Base-by-base conservation (phyloP, 441 rosid genomes). In the Kokia cookei region DNA sequence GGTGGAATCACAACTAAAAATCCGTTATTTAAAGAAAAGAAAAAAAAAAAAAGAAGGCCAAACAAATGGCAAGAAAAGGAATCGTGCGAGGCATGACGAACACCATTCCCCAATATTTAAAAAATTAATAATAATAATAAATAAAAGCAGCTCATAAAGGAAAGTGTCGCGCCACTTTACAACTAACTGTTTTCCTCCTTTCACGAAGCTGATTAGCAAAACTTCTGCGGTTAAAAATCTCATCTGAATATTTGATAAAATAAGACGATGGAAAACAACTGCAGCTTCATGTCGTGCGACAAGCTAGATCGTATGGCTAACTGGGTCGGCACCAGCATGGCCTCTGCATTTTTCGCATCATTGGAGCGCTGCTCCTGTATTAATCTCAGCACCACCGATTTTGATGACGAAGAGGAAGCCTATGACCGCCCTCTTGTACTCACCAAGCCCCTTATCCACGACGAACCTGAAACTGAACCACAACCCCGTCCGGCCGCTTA, bases 301-400 rank as follows among this genome's bases (percentile, higher is more conserved):
- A 93, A 89, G 83, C 78, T 93, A 17, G 97, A 93, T 85, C 86
- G 92, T 59, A 83, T 88, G 58, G 98, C 97, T 69, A 85, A 50
- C 75, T 93, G 98, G 98, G 90, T 92, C 19, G 91, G 97, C 70
- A 74, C 85, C 73, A 92, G 82, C 88, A 86, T 92, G 0, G 96
- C 96, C 45, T 83, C 90, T 73, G 97, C 97, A 3, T 93, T 93
- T 86, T 93, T 93, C 83, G 90, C 93, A 0, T 93, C 98, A n/a
- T 84, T 93, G 17, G 98, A 93, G 77, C 89, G 97, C 26, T 93
- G 96, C 83, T 90, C 96, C 58, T 93, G 97, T 87, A 92, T 93
- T 81, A 92, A 90, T 60, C 92, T 93, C 55, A 89, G 86, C 43
- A 90, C 97, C 77, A 79, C 80, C 70, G 97, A 93, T 62, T 82